Conservation (phyloP, 306 rosid genomes). For the Corylus heterophylla region DNA sequence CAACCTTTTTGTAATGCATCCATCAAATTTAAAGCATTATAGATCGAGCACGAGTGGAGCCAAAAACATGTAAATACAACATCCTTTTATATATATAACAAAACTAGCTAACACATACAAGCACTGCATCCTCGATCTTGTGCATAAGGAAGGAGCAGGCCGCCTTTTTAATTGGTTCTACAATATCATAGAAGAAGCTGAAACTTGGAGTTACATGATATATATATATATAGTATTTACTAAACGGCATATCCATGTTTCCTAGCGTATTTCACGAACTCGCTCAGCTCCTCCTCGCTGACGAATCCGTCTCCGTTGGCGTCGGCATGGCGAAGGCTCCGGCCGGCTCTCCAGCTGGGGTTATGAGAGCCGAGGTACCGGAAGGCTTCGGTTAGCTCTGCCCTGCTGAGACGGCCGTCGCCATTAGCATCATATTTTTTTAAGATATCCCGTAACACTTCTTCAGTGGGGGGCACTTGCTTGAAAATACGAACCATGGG, state of each 20-base stretch:
- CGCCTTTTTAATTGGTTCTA: neutral
- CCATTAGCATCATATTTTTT: slow-evolving; percentile 5
- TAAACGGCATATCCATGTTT: neutral
- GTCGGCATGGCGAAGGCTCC: slow-evolving; percentile 13
- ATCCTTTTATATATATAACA: no score
- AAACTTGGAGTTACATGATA: neutral
- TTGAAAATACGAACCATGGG: neutral
- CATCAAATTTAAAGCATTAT: no score
- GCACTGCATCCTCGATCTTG: no score
- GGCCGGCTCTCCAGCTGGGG: neutral
- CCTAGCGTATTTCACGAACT: neutral
- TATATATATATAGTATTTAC: neutral
- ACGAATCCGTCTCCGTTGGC: slow-evolving; percentile 6
- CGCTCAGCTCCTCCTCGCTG: neutral
- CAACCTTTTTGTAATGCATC: no score
- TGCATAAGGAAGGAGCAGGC: no score
- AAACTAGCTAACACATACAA: no score
- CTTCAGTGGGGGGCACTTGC: neutral
- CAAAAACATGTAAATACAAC: no score
- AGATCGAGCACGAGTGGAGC: no score
- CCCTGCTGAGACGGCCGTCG: slow-evolving; percentile 13
- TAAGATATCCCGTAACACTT: neutral
- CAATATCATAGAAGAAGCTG: neutral
- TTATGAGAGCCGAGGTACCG: neutral
- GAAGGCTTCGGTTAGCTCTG: slow-evolving; percentile 18